Base-by-base conservation (phyloP, 169 alveolate genomes). In the Plasmodium knowlesi region DNA sequence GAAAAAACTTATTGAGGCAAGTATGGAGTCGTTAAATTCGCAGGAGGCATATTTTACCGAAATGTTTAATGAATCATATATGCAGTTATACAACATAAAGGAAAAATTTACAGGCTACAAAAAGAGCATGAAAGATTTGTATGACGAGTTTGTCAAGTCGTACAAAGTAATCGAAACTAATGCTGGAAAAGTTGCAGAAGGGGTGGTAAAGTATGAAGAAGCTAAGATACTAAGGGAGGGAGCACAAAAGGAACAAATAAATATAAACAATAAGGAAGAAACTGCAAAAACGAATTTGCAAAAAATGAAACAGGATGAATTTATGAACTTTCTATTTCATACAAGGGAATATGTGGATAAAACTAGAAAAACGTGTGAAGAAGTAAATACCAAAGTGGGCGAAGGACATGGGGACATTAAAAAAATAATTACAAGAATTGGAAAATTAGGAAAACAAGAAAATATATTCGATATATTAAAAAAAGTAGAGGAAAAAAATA, bases 311-410 rank as follows among this genome's bases (percentile, higher is more conserved):
- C 67, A 82, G 19, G 10, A 82, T 57, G 81, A 54, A 82, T 82
- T 30, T 28, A 28, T 54, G 43, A 82, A 57, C 22, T 54, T 82
- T 22, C 14, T 82, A 12, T n/a, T 53, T 82, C 37, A 53, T 32
- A 82, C 71, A n/a, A 82, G 57, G 34, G 90, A 54, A 32, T 3
- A 54, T 28, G 57, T 82, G 70, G 74, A 54, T 30, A 61, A 54
- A 32, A 28, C 57, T 53, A 32, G n/a, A 9, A 54, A 53, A 2
- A 25, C 22, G 9, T 82, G 90, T 41, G 78, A 82, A 82, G 30
- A 53, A 82, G 90, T 30, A 0, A 12, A 82, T 82, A 1, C 61
- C 32, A 25, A 54, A 82, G 6, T 82, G 30, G 41, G 41, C 25
- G 32, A 54, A 57, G 54, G 41, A 14, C 9, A 54, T 57, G 61